Evolutionary conservation across 2,329 filamentous ascomycete genomes (phyloP).

Genomic region (Pseudohalonectria lignicola): DNA sequence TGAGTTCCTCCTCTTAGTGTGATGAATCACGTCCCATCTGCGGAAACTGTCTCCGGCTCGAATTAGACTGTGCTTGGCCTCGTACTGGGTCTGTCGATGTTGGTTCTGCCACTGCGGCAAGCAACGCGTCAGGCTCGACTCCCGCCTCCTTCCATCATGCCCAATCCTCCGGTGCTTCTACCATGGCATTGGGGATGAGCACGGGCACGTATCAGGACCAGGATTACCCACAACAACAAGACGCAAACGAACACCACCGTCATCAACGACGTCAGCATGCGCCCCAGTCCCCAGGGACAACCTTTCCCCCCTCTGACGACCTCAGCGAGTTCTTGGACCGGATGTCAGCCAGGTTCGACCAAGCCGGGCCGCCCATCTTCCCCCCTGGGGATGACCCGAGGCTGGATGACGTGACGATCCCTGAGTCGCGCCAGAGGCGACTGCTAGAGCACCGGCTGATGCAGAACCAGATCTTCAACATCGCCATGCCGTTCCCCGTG

Average conservation of each 20-base stretch:
- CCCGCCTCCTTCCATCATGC: no score
- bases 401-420: slow-evolving; percentile 6
- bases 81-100: no score
- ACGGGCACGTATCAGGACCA: no score
- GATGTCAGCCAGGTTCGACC: no score
- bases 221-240: no score
- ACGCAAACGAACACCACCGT: neutral
- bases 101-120: no score
- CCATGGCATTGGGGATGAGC: no score
- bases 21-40: slow-evolving; percentile 14
- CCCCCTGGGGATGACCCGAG: slow-evolving; percentile 3
- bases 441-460: slow-evolving; percentile 16
- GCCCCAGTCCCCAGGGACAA: neutral
- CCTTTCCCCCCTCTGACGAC: slow-evolving; percentile 3
- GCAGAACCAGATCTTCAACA: slow-evolving; percentile 12
- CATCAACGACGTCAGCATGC: neutral
- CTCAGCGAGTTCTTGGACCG: no score
- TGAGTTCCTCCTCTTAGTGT: slow-evolving; percentile 10
- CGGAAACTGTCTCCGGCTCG: slow-evolving; percentile 13
- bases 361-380: neutral
- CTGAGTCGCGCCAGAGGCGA: slow-evolving; percentile 12
- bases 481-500: slow-evolving; percentile 8
- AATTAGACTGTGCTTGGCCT: slow-evolving; percentile 12
- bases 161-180: no score
- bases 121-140: no score